These are phyloP conservation scores for Saccharomyces mikatae DNA, from an alignment of 805 yeast genomes.

Conservation along the genomic window DNA sequence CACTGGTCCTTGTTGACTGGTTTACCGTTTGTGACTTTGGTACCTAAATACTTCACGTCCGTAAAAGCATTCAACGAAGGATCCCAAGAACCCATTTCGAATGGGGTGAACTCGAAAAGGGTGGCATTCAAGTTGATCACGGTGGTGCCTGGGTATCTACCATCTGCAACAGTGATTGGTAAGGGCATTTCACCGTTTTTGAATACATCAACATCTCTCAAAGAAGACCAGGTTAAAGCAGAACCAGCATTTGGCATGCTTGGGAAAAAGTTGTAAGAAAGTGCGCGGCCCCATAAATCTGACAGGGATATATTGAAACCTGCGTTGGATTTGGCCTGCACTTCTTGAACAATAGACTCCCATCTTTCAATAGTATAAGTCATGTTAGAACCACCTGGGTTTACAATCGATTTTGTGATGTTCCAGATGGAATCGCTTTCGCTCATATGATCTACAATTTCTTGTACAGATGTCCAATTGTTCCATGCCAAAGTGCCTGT, in stretches of 20 bases:
- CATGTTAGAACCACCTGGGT: slow-evolving; percentile 56
- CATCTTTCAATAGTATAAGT: slow-evolving; percentile 44
- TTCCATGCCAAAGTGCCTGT: slow-evolving; percentile 60
- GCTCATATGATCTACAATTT: slow-evolving; percentile 36
- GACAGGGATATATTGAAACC: slow-evolving; percentile 61
- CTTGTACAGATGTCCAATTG: slow-evolving; percentile 65
- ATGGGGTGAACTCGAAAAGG: slow-evolving; percentile 54
- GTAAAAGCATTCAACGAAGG: slow-evolving; percentile 59
- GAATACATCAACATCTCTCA: slow-evolving; percentile 56
- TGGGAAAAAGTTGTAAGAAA: slow-evolving; percentile 67
- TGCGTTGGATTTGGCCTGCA: slow-evolving; percentile 46
- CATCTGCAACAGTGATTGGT: slow-evolving; percentile 60
- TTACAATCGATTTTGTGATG: slow-evolving; percentile 49
- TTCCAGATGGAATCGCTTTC: slow-evolving; percentile 55
- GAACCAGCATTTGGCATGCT: slow-evolving; percentile 54
- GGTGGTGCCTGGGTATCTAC: slow-evolving; percentile 53
- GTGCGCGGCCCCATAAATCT: slow-evolving; percentile 73
- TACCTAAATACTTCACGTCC: slow-evolving; percentile 62
- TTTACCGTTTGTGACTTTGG: slow-evolving; percentile 51
- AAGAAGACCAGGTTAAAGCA: slow-evolving; percentile 48
- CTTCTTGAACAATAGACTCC: slow-evolving; percentile 44
- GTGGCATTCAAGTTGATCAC: slow-evolving; percentile 63
- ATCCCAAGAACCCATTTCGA: slow-evolving; percentile 84
- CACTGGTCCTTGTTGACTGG: slow-evolving; percentile 44
- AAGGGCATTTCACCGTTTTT: slow-evolving; percentile 58